A percentile compares a stretch with the other conserved stretches of the same genome.
Conservation (phyloP, 2,329 filamentous ascomycete genomes). For the Claviceps quebecensis region DNA sequence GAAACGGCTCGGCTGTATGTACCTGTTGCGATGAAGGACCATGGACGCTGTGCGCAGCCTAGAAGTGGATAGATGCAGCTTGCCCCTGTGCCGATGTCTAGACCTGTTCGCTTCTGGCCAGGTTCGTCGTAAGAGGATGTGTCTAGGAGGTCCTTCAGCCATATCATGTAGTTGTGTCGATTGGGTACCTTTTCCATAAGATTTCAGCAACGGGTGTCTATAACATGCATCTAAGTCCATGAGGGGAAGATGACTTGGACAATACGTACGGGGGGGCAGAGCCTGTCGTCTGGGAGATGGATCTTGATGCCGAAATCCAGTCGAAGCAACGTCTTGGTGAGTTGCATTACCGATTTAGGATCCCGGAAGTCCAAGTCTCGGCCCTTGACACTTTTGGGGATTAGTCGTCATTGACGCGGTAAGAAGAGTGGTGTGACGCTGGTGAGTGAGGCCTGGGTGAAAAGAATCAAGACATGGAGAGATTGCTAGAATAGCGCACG, state of each 20-base stretch:
- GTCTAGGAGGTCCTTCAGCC: conserved; percentile 73
- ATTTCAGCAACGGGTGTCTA: neutral
- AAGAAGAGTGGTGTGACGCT: too few relatives aligned
- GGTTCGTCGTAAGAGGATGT: conserved; percentile 42
- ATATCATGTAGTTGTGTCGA: conserved; percentile 79
- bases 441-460: too few relatives aligned
- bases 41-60: conserved; percentile 55
- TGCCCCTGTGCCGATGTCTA: conserved; percentile 84
- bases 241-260: conserved; percentile 7
- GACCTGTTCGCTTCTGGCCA: conserved; percentile 44
- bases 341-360: conserved; percentile 59
- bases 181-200: conserved; percentile 34
- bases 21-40: conserved; percentile 58
- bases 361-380: conserved; percentile 66
- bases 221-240: neutral
- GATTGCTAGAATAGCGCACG: too few relatives aligned
- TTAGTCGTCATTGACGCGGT: neutral
- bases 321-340: conserved; percentile 67
- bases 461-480: too few relatives aligned
- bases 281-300: conserved; percentile 58
- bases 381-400: conserved; percentile 12
- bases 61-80: conserved; percentile 86
- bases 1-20: conserved; percentile 8
- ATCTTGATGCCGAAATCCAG: conserved; percentile 61
- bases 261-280: conserved; percentile 64